Conservation (phyloP, 306 rosid species). For the Malus sylvestris region DNA sequence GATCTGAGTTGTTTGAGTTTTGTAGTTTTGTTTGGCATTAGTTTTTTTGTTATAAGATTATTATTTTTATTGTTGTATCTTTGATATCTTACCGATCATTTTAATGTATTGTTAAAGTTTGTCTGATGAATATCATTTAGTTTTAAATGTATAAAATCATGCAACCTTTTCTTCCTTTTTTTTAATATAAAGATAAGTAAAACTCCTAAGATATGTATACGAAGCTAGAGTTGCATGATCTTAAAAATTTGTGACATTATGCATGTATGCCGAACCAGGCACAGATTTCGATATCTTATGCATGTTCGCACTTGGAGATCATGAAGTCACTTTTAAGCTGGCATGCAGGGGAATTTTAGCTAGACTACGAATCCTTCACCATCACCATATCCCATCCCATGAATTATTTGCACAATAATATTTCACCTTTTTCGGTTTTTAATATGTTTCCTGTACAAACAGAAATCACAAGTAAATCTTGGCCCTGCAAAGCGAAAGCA, state of each 20-base stretch:
- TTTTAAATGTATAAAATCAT: no score
- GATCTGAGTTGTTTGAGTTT: neutral
- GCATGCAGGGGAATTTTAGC: constrained; percentile 3
- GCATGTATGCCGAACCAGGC: neutral
- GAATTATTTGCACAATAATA: neutral
- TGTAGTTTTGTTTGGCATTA: neutral
- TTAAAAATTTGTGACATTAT: neutral
- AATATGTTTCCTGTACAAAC: neutral
- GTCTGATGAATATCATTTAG: no score
- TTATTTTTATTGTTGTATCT: no score
- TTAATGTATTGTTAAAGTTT: no score
- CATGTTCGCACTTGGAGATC: neutral
- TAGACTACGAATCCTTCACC: constrained; percentile 8
- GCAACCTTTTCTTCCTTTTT: no score
- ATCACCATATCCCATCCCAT: neutral
- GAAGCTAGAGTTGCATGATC: neutral
- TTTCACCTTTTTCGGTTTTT: neutral
- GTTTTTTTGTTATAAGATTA: no score
- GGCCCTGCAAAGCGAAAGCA: constrained; percentile 19
- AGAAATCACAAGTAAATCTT: constrained; percentile 2
- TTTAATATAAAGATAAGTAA: neutral
- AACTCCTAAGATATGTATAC: neutral
- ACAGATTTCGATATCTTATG: neutral
- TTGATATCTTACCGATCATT: fast-evolving
- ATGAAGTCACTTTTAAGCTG: constrained; percentile 26